Conservation (phyloP, 2,329 filamentous ascomycete genomes). For the Pseudogymnoascus sp. region DNA sequence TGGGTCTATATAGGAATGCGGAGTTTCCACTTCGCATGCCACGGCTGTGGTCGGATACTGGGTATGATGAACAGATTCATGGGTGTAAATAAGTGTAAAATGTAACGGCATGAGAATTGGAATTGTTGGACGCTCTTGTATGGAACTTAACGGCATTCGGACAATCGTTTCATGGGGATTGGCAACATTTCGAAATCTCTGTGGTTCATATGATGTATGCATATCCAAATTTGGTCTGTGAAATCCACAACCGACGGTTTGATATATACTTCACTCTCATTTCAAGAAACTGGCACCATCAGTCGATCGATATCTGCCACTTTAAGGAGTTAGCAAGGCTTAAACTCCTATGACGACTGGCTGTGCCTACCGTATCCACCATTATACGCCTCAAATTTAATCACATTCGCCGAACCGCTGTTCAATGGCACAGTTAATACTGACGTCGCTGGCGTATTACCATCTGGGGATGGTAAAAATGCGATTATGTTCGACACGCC, state of each 20-base stretch:
- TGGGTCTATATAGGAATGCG: background rate
- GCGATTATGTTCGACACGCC: constrained; percentile 43
- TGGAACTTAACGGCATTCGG: background rate
- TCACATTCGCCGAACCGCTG: constrained; percentile 38
- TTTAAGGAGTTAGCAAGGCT: constrained; percentile 17
- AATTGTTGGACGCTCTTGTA: background rate
- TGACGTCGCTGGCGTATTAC: constrained; percentile 38
- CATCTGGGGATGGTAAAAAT: constrained; percentile 44
- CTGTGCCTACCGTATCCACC: constrained; percentile 32
- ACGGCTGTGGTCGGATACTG: background rate
- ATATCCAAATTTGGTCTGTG: background rate
- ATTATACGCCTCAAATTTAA: constrained; percentile 38
- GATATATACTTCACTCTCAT: constrained; percentile 20
- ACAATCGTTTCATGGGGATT: background rate
- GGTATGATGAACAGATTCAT: background rate
- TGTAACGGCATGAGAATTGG: background rate
- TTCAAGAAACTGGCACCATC: constrained; percentile 41
- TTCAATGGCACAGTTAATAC: constrained; percentile 42
- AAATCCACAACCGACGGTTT: background rate
- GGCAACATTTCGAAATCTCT: background rate
- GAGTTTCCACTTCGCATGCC: background rate
- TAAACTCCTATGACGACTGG: background rate
- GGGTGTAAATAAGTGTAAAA: constrained; percentile 1
- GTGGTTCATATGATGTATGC: background rate
- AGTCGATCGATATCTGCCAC: constrained; percentile 47